Evolutionary conservation across 139 green algal species (phyloP), one percentile per base, ranked within the genome.

Genomic region (Pseudopediastrum boryanum): DNA sequence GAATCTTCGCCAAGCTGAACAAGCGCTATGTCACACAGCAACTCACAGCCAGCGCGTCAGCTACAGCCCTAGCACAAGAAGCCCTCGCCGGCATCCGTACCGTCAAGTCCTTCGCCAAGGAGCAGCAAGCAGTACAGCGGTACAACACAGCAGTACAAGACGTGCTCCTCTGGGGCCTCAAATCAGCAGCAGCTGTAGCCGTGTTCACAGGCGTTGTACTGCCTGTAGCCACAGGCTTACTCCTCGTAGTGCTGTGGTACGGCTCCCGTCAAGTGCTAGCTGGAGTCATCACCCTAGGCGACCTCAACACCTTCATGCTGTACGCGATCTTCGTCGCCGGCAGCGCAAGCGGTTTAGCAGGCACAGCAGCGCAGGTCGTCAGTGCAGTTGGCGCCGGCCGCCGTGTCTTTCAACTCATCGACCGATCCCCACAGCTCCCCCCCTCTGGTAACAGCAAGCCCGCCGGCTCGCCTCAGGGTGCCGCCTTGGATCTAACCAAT

Each of bases 341-440:
- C 52, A 86, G 85, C 29, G 83, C 84, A 2, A 83, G 83, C 13
- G 54, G 66, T 23, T 51, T 90, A 31, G 64, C 82, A 19, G 73
- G 83, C 16, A 80, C 87, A 2, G 51, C 84, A 50, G 76, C 80
- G 21, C 66, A 68, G n/a, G 69, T 90, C 35, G 81, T 89, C 16
- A 78, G 84, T 69, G 85, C 79, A 16, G 71, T 68, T 44, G 71
- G 71, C 3, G 71, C 71, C 2, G 71, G 71, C 39, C 25, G 39
- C 16, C 48, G 86, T 13, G 84, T 93, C 4, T 93, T 91, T 59
- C 44, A 89, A 66, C 77, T 90, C 52, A 73, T 93, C 58, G 84
- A 91, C 70, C 54, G 88, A 19, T 35, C 63, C 43, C 79, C 88
- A 3, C 39, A 71, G 43, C 75, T 82, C 71, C 65, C 77, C 3